Conservation (phyloP, 352 stramenopile species). For the Phytophthora multivora region DNA sequence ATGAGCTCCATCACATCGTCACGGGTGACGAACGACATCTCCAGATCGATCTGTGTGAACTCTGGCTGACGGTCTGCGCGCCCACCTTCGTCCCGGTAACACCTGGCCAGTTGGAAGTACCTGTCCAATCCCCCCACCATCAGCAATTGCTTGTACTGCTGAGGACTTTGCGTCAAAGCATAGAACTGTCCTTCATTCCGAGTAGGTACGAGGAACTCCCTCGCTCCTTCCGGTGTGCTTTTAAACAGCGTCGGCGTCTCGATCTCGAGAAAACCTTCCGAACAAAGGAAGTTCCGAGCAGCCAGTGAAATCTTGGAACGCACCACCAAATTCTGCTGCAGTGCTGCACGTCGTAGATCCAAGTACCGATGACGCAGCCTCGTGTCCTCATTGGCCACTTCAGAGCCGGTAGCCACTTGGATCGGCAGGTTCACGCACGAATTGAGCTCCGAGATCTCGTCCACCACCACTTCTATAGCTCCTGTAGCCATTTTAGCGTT, state of each 20-base stretch:
- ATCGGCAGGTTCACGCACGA: conserved; percentile 58
- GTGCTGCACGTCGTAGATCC: conserved; percentile 68
- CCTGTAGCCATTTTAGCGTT: conserved; percentile 79
- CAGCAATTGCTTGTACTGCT: conserved; percentile 93
- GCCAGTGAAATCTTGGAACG: conserved; percentile 74
- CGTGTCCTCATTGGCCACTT: conserved; percentile 72
- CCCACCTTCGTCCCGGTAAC: conserved; percentile 89
- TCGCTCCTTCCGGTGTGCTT: conserved; percentile 83
- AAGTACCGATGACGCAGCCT: conserved; percentile 81
- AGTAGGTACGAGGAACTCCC: conserved; percentile 88
- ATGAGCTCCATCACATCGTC: conserved; percentile 79
- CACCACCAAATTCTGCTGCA: conserved; percentile 85
- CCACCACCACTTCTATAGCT: conserved; percentile 73
- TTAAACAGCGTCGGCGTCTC: conserved; percentile 91
- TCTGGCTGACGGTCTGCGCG: conserved; percentile 89
- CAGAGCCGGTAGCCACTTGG: conserved; percentile 61
- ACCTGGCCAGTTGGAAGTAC: conserved; percentile 91
- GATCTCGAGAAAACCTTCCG: conserved; percentile 83
- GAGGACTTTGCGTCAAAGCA: conserved; percentile 88
- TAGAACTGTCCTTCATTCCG: conserved; percentile 78
- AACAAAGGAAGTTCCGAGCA: conserved; percentile 72
- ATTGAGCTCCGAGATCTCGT: conserved; percentile 68
- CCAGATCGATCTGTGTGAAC: conserved; percentile 92
- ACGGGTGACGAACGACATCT: conserved; percentile 87
- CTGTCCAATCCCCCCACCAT: conserved; percentile 89